phyloP scores from a whole-genome alignment of 208 protist genomes.

The Leishmania turanica region DNA sequence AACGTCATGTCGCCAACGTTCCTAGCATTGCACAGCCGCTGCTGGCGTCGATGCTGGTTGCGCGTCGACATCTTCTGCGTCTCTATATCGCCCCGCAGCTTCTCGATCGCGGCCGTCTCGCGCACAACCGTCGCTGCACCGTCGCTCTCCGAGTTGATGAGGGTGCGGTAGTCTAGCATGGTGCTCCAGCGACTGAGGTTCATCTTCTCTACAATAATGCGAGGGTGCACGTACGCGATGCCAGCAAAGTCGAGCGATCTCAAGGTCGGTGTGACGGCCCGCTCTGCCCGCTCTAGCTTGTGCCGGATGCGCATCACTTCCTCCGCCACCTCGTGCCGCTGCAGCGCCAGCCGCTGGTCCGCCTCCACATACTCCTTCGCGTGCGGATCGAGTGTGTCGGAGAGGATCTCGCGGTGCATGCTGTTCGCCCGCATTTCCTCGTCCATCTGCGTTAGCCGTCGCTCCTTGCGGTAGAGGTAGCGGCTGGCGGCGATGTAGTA shows the following conservation, averaged over 20 bases:
- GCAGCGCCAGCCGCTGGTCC: slow-evolving; percentile 56
- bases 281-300: slow-evolving; percentile 65
- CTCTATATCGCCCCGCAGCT: slow-evolving; percentile 29
- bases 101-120: slow-evolving; percentile 21
- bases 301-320: slow-evolving; percentile 70
- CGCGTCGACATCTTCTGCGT: slow-evolving; percentile 19
- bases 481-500: slow-evolving; percentile 89
- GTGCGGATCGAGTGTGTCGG: slow-evolving; percentile 72
- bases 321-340: slow-evolving; percentile 62
- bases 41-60: slow-evolving; percentile 13
- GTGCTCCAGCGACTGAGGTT: slow-evolving; percentile 81
- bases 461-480: slow-evolving; percentile 87
- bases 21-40: slow-evolving; percentile 8
- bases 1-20: slow-evolving; percentile 1
- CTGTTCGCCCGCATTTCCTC: slow-evolving; percentile 72
- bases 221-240: slow-evolving; percentile 76
- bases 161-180: slow-evolving; percentile 71
- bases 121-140: slow-evolving; percentile 8
- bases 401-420: slow-evolving; percentile 71
- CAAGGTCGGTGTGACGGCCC: slow-evolving; percentile 76
- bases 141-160: slow-evolving; percentile 16
- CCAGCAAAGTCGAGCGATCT: slow-evolving; percentile 71
- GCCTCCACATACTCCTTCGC: slow-evolving; percentile 79
- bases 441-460: slow-evolving; percentile 66
- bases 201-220: slow-evolving; percentile 80